phyloP scores from a whole-genome alignment of 140 eudicot genomes.

The Cichorium intybus region DNA sequence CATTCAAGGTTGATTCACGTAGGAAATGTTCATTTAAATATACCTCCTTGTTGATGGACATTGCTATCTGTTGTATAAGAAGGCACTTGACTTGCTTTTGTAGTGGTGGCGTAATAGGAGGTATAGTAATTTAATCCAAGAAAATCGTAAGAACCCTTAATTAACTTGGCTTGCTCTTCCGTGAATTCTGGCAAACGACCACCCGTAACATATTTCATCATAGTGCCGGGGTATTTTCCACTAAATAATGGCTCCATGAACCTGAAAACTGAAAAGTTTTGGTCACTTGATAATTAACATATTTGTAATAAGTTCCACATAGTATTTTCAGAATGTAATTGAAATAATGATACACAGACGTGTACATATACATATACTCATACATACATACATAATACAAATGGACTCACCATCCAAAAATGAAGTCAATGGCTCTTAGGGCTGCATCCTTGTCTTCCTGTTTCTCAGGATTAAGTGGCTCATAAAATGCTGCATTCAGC shows the following conservation, averaged over 20 bases:
- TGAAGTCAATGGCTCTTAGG: conserved; percentile 31
- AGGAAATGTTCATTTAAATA: too few relatives aligned
- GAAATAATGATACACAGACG: too few relatives aligned
- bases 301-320: too few relatives aligned
- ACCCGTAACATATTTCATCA: conserved; percentile 13
- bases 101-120: conserved; percentile 27
- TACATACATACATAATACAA: too few relatives aligned
- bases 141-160: conserved; percentile 33
- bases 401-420: conserved; percentile 32
- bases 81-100: conserved; percentile 10
- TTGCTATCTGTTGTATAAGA: conserved; percentile 23
- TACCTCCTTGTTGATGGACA: conserved; percentile 32
- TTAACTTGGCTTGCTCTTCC: conserved; percentile 12
- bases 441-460: conserved; percentile 31
- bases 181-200: conserved; percentile 33
- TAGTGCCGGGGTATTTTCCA: conserved; percentile 25
- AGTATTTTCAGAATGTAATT: neutral
- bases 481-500: conserved; percentile 13
- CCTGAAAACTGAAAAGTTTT: conserved; percentile 18
- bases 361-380: neutral
- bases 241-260: conserved; percentile 31
- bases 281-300: neutral
- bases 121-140: conserved; percentile 33
- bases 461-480: conserved; percentile 28
- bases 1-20: too few relatives aligned